phyloP scores from a whole-genome alignment of 2,329 filamentous ascomycete genomes.

The Zymoseptoria pseudotritici region DNA sequence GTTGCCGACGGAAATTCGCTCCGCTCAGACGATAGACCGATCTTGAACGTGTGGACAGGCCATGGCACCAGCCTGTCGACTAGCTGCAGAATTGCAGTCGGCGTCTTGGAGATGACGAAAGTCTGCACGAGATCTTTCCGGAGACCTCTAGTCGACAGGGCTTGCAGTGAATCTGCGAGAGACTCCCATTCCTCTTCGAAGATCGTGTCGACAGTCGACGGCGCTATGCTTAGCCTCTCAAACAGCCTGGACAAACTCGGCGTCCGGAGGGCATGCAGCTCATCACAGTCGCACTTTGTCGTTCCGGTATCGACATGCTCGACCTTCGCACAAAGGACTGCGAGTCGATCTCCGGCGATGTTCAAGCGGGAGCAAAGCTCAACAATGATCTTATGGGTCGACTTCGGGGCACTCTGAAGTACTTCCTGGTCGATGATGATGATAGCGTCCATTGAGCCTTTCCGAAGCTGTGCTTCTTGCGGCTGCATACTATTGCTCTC shows the following conservation, averaged over 20 bases:
- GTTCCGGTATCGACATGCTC: slow-evolving; percentile 1
- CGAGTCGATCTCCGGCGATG: slow-evolving; percentile 9
- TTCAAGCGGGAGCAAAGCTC: slow-evolving; percentile 12
- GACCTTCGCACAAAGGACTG: slow-evolving; percentile 6
- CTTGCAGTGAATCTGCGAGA: slow-evolving; percentile 6
- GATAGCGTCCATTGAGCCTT: slow-evolving; percentile 9
- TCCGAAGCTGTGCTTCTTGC: neutral
- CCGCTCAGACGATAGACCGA: slow-evolving; percentile 7
- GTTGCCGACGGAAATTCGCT: neutral
- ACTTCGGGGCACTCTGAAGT: neutral
- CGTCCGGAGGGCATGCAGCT: slow-evolving; percentile 10
- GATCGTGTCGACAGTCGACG: slow-evolving; percentile 5
- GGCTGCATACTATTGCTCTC: slow-evolving; percentile 1
- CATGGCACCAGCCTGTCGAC: slow-evolving; percentile 6
- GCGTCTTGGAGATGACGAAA: slow-evolving; percentile 11
- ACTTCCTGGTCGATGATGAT: slow-evolving; percentile 10
- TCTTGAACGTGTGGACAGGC: slow-evolving; percentile 13
- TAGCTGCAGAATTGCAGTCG: slow-evolving; percentile 7
- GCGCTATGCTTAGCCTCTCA: slow-evolving; percentile 12
- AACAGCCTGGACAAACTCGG: slow-evolving; percentile 9
- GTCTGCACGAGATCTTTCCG: slow-evolving; percentile 4
- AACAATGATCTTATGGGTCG: slow-evolving; percentile 11
- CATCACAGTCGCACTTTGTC: slow-evolving; percentile 6
- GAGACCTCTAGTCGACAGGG: slow-evolving; percentile 3
- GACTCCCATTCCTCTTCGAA: slow-evolving; percentile 6